Evolutionary conservation across 805 yeast species (phyloP), one percentile per base, ranked within the genome.

Genomic region (Ogataea minuta): DNA sequence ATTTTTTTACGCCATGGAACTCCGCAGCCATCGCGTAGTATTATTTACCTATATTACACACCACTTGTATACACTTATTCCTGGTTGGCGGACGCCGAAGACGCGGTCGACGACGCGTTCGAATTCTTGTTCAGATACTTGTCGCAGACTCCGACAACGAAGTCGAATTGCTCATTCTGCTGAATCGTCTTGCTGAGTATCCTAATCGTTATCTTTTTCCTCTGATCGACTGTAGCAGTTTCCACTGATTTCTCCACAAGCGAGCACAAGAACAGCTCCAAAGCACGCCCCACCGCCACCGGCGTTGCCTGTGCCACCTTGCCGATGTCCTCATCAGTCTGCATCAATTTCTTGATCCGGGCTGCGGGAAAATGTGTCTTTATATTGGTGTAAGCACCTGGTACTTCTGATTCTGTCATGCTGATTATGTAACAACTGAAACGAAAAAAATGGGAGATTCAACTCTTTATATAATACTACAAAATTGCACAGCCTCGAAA

Each of bases 241-340:
- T 76, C 72, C 36, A 87, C 81, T 14, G 95, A 75, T 32, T 85
- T 88, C 52, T 86, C 90, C 34, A 93, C 95, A 40, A 93, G 71
- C 39, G 93, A 79, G 35, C 95, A 87, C 74, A 93, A 78, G 60
- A 93, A 93, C 45, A 88, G 75, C 65, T 93, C 98, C 36, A 93
- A 70, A 0, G 99, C 96, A 46, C 96, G 76, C 6, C 98, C 97
- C 7, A 93, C 96, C 12, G 91, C 91, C n/a, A 91, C 84, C 0
- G 99, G 99, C 2, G 99, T 95, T 2, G 96, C 97, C 58, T 90
- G 97, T 3, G 99, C 96, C 4, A 93, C 98, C 59, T 93, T 93
- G 3, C 99, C 99, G 31, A 93, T 90, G 48, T 93, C 99, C 48
- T 93, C 99, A 63, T 93, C 99, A 20, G 95, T 81, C 59, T 93